Percentiles rank a stretch among this genome's conserved stretches.
phyloP scores from a whole-genome alignment of 768 basidiomycete genomes.

The Sutorius australiensis region DNA sequence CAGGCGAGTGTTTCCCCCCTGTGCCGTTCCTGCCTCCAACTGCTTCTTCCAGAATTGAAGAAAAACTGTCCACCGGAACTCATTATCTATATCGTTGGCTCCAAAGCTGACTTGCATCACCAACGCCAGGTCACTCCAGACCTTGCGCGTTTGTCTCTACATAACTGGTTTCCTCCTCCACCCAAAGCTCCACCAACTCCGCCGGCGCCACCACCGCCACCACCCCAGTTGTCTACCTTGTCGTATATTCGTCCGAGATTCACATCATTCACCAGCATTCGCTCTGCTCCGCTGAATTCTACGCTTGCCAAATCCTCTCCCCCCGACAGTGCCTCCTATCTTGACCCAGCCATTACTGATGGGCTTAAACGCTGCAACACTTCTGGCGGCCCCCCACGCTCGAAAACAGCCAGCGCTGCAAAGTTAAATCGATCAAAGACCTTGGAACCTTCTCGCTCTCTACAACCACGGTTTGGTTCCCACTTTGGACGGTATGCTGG shows the following conservation, averaged over 20 bases:
- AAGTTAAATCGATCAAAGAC: slow-evolving; percentile 31
- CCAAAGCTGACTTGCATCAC: slow-evolving; percentile 78
- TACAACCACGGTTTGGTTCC: slow-evolving; percentile 54
- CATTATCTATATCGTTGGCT: slow-evolving; percentile 92
- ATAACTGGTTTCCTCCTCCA: slow-evolving; percentile 87
- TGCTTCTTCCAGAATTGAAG: slow-evolving; percentile 62
- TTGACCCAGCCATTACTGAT: slow-evolving; percentile 56
- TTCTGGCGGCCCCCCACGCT: slow-evolving; percentile 43
- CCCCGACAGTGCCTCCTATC: slow-evolving; percentile 58
- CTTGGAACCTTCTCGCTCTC: slow-evolving; percentile 40
- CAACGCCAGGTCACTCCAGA: slow-evolving; percentile 78
- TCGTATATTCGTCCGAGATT: slow-evolving; percentile 36
- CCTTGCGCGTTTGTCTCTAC: slow-evolving; percentile 76
- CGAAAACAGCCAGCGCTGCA: slow-evolving; percentile 44
- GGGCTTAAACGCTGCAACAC: slow-evolving; percentile 53
- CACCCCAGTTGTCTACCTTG: slow-evolving; percentile 39
- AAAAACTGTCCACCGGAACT: slow-evolving; percentile 86
- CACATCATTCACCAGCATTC: slow-evolving; percentile 44
- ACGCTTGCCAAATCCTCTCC: slow-evolving; percentile 43
- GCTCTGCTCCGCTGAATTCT: slow-evolving; percentile 56
- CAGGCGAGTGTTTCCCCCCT: slow-evolving; percentile 50
- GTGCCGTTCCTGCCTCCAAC: background rate
- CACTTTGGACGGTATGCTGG: slow-evolving; percentile 49
- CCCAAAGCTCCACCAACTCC: slow-evolving; percentile 66
- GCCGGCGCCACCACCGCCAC: slow-evolving; percentile 60